phyloP scores from a whole-genome alignment of 768 basidiomycete genomes.

The Lentinula detonsa region DNA sequence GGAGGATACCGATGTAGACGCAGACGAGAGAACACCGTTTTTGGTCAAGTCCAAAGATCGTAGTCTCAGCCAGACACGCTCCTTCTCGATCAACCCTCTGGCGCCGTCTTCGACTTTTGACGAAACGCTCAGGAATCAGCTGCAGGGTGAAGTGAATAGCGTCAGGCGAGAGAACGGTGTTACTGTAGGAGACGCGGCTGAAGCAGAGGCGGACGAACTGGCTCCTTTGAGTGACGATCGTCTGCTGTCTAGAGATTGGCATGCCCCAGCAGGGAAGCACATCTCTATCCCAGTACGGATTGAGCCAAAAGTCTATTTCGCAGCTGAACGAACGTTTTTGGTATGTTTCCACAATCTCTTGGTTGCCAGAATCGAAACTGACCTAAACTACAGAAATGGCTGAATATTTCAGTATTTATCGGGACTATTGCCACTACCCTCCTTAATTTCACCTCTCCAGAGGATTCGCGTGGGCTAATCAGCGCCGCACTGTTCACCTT shows the following conservation, averaged over 20 bases:
- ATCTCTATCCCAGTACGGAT: conserved; percentile 94
- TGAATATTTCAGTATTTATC: conserved; percentile 81
- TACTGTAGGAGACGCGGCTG: conserved; percentile 25
- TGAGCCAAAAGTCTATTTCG: conserved; percentile 98
- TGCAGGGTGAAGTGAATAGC: conserved; percentile 31
- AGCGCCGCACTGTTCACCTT: conserved; percentile 86
- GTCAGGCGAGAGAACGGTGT: conserved; percentile 22
- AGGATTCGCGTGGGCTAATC: conserved; percentile 74
- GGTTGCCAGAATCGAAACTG: background rate
- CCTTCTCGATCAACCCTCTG: conserved; percentile 78
- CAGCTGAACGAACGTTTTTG: conserved; percentile 90
- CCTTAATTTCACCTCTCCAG: conserved; percentile 74
- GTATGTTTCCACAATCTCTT: conserved; percentile 38
- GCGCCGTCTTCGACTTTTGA: conserved; percentile 80
- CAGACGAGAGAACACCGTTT: conserved; percentile 30
- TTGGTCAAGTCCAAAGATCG: conserved; percentile 20
- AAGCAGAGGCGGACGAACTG: conserved; percentile 27
- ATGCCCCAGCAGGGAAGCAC: conserved; percentile 78
- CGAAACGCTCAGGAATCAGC: conserved; percentile 68
- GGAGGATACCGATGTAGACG: conserved; percentile 17
- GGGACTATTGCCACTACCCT: conserved; percentile 87
- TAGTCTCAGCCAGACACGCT: conserved; percentile 13
- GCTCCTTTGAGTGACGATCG: conserved; percentile 37
- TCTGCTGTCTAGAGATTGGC: conserved; percentile 61
- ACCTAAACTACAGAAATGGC: conserved; percentile 63